These are phyloP conservation scores for Ophiostoma ulmi DNA, from an alignment of 2,329 filamentous ascomycete species.

Conservation along the genomic window DNA sequence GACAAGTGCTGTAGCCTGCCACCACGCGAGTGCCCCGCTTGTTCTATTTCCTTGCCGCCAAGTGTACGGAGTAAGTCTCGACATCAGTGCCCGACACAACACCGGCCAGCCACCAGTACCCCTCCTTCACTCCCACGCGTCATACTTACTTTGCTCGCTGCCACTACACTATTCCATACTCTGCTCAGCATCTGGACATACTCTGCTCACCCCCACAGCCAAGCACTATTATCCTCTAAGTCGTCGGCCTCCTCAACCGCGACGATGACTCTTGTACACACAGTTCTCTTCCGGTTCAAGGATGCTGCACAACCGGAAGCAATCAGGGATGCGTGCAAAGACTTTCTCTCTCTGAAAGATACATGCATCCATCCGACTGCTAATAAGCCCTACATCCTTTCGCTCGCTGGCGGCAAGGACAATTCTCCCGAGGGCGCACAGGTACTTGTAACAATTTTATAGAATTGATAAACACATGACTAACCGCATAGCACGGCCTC, in stretches of 20 bases:
- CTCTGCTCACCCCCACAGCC: not conserved
- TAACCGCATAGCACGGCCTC: constrained; percentile 46
- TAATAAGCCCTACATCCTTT: constrained; percentile 54
- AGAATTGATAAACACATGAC: not conserved
- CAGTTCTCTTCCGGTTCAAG: constrained; percentile 23
- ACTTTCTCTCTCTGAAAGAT: constrained; percentile 45
- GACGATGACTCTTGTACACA: constrained; percentile 21
- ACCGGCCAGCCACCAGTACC: not conserved
- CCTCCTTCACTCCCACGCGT: not conserved
- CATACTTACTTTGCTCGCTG: not conserved
- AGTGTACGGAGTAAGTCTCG: not conserved
- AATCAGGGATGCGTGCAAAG: not conserved
- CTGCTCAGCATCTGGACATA: not conserved
- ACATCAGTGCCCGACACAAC: not conserved
- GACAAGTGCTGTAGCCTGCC: too few relatives aligned
- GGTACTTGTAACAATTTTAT: constrained; percentile 20
- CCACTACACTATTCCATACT: not conserved
- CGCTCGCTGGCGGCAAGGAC: constrained; percentile 53
- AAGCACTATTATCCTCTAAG: not conserved
- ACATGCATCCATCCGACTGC: constrained; percentile 57
- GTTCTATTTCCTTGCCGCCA: not conserved
- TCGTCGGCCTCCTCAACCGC: not conserved
- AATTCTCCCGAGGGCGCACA: constrained; percentile 58
- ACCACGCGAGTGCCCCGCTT: not conserved
- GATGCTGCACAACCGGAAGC: not conserved